Conservation (phyloP, 805 yeast genomes). For the Spathaspora boniae region DNA sequence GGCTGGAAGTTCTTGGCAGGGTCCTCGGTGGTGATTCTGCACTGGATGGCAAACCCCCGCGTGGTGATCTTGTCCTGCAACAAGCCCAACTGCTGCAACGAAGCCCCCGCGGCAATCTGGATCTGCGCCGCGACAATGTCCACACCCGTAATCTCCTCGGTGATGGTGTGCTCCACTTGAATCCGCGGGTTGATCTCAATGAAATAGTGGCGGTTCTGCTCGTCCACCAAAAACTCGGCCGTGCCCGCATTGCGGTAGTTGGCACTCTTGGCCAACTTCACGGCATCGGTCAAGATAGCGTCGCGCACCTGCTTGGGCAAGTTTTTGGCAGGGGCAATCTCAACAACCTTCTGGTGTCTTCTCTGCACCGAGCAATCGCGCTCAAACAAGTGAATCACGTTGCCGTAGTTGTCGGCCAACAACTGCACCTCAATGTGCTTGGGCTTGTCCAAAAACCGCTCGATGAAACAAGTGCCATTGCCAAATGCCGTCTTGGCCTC, state of each 20-base stretch:
- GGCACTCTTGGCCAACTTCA: slow-evolving; percentile 81
- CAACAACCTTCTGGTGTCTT: slow-evolving; percentile 98
- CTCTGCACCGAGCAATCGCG: slow-evolving; percentile 99
- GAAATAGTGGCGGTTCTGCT: slow-evolving; percentile 91
- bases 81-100: slow-evolving; percentile 84
- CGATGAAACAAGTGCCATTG: slow-evolving; percentile 97
- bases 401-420: slow-evolving; percentile 90
- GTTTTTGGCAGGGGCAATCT: slow-evolving; percentile 95
- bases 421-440: slow-evolving; percentile 97
- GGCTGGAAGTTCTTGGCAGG: slow-evolving; percentile 97
- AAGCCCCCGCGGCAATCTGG: slow-evolving; percentile 98
- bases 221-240: slow-evolving; percentile 93
- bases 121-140: slow-evolving; percentile 98
- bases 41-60: slow-evolving; percentile 97
- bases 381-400: slow-evolving; percentile 92
- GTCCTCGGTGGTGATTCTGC: slow-evolving; percentile 98
- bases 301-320: slow-evolving; percentile 80
- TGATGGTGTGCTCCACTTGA: slow-evolving; percentile 98
- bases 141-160: slow-evolving; percentile 98
- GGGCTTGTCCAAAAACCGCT: slow-evolving; percentile 90
- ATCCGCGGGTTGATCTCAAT: slow-evolving; percentile 97
- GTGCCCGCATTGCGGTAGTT: slow-evolving; percentile 97
- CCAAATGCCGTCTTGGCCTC: slow-evolving; percentile 97
- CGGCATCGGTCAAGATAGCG: slow-evolving; percentile 93
- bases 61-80: slow-evolving; percentile 93